Evolutionary conservation across 1,284 basidiomycete species (phyloP), one percentile per base, ranked within the genome.

Genomic region (Puccinia sorghi): DNA sequence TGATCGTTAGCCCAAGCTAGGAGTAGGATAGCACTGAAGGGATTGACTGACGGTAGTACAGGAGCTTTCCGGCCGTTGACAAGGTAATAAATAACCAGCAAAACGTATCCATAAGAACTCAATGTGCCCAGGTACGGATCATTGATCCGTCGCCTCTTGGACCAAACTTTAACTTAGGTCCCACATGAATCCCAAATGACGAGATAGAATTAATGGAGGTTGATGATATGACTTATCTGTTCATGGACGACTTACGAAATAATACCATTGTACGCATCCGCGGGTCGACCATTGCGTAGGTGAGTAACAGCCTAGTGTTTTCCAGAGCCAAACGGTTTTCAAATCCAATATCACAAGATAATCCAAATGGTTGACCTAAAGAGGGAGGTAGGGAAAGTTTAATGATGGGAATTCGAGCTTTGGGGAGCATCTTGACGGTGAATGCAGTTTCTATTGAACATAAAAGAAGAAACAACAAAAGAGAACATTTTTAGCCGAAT

Each of bases 271-370:
- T 95, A 81, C 95, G 89, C 76, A 99, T 91, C 81, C 96, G 90
- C 17, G 95, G 94, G 86, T 99, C 96, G 82, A 98, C 90, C 88
- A 94, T 94, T 82, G 96, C 95, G 85, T 99, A 99, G 83, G 93
- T 98, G 88, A 97, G 91, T 80, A 99, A 88, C 80, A 99, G 86
- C 67, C 97, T 89, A 63, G 96, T 99, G 85, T 99, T 99, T 86
- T 99, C 96, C 80, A 99, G 88, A 22, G 96, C 96, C 64, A 99
- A 87, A 82, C 94, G 89, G 86, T 98, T 98, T 87, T 97, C 96
- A 82, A 99, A 98, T 39, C 96, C 96, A 82, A 99, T 99, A 86
- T 99, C 96, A 85, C 96, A 98, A 22, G 94, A 91, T 82, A 99
- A 87, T 61, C 87, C 87, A 67, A 91, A 90, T 2, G 93, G 94